A percentile compares a stretch with the other conserved stretches of the same genome.
Conservation (phyloP, 139 green algal species). For the Chlorokybus atmophyticus region DNA sequence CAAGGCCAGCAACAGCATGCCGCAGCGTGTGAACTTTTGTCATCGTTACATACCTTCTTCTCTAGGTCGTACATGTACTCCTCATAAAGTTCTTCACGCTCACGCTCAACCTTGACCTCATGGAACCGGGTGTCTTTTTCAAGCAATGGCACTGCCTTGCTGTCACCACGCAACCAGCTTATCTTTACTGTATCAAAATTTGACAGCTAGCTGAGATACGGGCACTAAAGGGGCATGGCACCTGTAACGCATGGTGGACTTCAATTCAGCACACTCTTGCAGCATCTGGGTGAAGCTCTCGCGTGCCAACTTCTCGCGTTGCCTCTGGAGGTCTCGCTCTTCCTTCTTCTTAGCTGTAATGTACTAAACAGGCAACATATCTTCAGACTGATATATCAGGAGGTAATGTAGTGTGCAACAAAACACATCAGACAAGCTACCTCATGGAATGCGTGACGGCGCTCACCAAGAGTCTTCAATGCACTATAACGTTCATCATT, state of each 20-base stretch:
- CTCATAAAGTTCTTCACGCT: conserved; percentile 31
- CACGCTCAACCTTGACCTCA: conserved; percentile 18
- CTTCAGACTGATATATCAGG: no score
- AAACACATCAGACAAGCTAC: no score
- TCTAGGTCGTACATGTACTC: conserved; percentile 28
- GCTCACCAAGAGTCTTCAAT: conserved; percentile 76
- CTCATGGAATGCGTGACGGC: conserved; percentile 83
- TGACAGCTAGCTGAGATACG: no score
- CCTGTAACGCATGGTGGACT: conserved; percentile 18
- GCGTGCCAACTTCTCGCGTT: conserved; percentile 35
- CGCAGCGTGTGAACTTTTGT: background rate
- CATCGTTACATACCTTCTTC: conserved; percentile 9
- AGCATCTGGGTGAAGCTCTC: conserved; percentile 61
- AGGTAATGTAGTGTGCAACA: no score
- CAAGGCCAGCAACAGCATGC: no score
- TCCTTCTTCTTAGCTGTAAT: conserved; percentile 46
- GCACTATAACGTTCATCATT: conserved; percentile 53
- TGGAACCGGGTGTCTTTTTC: conserved; percentile 43
- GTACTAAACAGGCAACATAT: no score
- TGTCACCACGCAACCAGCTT: conserved; percentile 23
- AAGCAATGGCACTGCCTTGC: conserved; percentile 39
- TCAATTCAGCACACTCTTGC: conserved; percentile 34
- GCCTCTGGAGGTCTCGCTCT: conserved; percentile 60
- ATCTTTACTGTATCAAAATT: no score
- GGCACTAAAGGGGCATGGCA: no score